These are phyloP conservation scores for Trichoderma cornu-damae DNA, from an alignment of 2,329 filamentous ascomycete species.

Conservation along the genomic window DNA sequence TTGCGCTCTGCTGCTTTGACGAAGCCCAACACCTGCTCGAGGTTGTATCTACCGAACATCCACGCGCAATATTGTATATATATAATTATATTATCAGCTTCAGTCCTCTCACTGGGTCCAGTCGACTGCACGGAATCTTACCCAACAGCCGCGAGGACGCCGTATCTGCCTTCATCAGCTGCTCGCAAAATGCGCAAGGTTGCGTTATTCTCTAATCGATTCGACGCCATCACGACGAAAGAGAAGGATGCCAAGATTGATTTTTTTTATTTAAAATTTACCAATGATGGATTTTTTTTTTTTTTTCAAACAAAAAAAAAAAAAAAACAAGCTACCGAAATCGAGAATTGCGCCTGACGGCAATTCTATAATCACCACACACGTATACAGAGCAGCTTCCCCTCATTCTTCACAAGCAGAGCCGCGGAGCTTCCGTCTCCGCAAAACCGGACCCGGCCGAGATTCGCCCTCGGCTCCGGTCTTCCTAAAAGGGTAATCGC, in stretches of 20 bases:
- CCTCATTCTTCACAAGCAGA: neutral
- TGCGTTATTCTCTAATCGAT: neutral
- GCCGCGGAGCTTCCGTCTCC: neutral
- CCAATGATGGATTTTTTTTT: neutral
- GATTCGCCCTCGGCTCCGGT: neutral
- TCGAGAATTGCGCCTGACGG: no score
- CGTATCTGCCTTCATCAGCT: constrained; percentile 6
- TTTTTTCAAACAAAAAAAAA: no score
- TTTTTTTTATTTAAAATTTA: neutral
- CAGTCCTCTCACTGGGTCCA: neutral
- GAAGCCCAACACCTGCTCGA: constrained; percentile 63
- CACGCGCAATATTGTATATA: no score
- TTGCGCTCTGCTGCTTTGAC: constrained; percentile 64
- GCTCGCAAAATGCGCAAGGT: constrained; percentile 3
- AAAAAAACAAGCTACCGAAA: no score
- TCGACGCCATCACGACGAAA: neutral
- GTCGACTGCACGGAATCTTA: neutral
- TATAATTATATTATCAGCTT: neutral
- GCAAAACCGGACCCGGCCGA: neutral
- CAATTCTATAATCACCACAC: no score
- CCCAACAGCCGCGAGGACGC: constrained; percentile 13
- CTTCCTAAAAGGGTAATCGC: neutral
- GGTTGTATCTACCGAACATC: constrained; percentile 18
- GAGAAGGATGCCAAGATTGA: neutral
- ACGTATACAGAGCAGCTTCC: neutral